Base-by-base conservation (phyloP, 2,329 filamentous ascomycete species). In the Fusarium lateritium region DNA sequence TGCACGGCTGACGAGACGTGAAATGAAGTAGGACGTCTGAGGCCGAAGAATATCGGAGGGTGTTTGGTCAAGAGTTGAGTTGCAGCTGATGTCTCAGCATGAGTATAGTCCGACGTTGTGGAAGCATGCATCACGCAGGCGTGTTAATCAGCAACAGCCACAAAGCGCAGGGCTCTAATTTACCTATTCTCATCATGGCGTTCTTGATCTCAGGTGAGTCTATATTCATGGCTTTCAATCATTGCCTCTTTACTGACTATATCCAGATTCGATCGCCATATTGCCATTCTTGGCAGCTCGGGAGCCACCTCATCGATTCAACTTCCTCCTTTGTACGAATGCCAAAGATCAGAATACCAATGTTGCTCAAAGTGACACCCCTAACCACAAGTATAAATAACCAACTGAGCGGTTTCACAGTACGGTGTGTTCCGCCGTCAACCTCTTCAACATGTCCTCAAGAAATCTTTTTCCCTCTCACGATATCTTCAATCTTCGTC, bases 1-100 rank as follows among this genome's bases (percentile, higher is more conserved):
- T 87, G 85, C 62, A 77, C 75, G 44, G 62, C 79, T 13, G 65
- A 71, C 54, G 36, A 36, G 9, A 49, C 22, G 11, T 67, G 52
- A 31, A 54, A 63, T 24, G 9, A 17, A 46, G 42, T 28, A 22
- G 15, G 44, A 43, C 59, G 21, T 33, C 45, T 36, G 24, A 43
- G 43, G 36, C 67, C 58, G 67, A 67, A 65, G 51, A 62, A 62
- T 58, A 50, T 69, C 66, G 68, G 67, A 19, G 36, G 26, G 40
- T 15, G 28, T 17, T 28, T 61, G 44, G 38, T 63, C 28, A 49
- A 38, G 53, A n/a, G 19, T 39, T 31, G 38, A 53, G n/a, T 39
- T 31, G 47, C 49, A 61, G 38, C 34, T 62, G 47, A 55, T 61
- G 58, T 62, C 54, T 70, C 52, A 43, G 61, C 42, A 46, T 28